Evolutionary conservation across 352 stramenopile species (phyloP), one percentile per base, ranked within the genome.

Genomic region (Phytophthora nicotianae): DNA sequence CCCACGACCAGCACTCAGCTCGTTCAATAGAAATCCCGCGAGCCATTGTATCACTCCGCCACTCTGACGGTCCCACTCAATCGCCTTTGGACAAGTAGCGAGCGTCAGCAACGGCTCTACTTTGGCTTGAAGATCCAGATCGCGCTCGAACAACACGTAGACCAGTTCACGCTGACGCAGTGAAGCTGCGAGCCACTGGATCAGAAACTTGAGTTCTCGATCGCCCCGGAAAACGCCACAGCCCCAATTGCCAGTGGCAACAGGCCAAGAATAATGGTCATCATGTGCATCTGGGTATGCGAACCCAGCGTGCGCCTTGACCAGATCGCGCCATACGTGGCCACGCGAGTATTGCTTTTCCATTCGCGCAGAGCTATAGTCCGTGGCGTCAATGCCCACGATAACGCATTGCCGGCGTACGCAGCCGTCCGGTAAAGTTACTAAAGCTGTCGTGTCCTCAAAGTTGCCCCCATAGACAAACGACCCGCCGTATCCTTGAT

Each of bases 191-290:
- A 95, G 56, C 86, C 86, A 93, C 56, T 95, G 85, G 51, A 95
- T 79, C 16, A 93, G 17, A 65, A 93, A 88, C 60, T 93, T 95
- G 8, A 93, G 66, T 57, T 93, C 81, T 3, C 79, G 67, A 46
- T 93, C 78, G 4, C 86, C 86, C 16, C 62, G 53, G 56, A 95
- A 93, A 9, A 93, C 85, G 2, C 86, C 86, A 27, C 86, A 93
- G 48, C 86, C 86, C 86, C 86, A 95, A 56, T 95, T 93, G 17
- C 86, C 86, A 5, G 81, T 89, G 7, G 81, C 83, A 7, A 95
- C 68, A 0, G 75, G 73, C 77, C 83, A 91, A n/a, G n/a, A 32
- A 0, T 8, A 16, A 10, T 55, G 50, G 4, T 37, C 27, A 27
- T 46, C 10, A 14, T 54, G 24, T 4, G 41, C 20, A 21, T 82